Evolutionary conservation across 1,139 yeast genomes (phyloP), one percentile per base, ranked within the genome.

Genomic region (Hansenula lynferdii): DNA sequence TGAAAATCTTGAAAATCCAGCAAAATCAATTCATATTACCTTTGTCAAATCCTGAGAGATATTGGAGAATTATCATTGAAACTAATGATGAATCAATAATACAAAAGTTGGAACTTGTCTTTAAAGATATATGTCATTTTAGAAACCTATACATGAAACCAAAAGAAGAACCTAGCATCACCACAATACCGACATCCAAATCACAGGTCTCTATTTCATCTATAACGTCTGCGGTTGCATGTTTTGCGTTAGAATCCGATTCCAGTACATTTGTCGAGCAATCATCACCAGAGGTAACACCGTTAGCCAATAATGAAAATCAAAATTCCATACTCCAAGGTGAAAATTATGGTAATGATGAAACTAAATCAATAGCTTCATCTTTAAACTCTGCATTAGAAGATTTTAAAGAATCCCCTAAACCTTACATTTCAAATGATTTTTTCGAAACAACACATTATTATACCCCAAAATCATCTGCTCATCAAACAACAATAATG

Each of bases 31-130:
- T 80, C 50, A 67, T 83, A 2, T 54, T 84, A 24, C 85, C 89
- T 1, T 66, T 83, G 46, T 76, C 77, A 9, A 80, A 80, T 47
- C 90, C 90, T 0, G 82, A 80, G 42, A 62, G 89, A 48, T 83
- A 78, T 57, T 83, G 90, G 90, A 71, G 77, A 42, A 70, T 83
- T 3, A 68, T 68, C 25, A 55, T 82, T 6, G 66, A 65, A 36
- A 56, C 75, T 0, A 62, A 57, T 4, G 70, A 70, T 38, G 44
- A 46, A 0, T 43, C 51, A 6, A 60, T 60, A 1, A 53, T 76
- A 11, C 51, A 52, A 12, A 47, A 50, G 8, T 57, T 77, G 42
- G 78, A 70, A 45, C 38, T 35, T 2, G 60, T 68, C 1, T 61
- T 78, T 33, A 61, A 60, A 24, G 51, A 54, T 5, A 60, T 69